Evolutionary conservation across 2,329 filamentous ascomycete species (phyloP).

Genomic region (Chrysoporthe austroafricana): DNA sequence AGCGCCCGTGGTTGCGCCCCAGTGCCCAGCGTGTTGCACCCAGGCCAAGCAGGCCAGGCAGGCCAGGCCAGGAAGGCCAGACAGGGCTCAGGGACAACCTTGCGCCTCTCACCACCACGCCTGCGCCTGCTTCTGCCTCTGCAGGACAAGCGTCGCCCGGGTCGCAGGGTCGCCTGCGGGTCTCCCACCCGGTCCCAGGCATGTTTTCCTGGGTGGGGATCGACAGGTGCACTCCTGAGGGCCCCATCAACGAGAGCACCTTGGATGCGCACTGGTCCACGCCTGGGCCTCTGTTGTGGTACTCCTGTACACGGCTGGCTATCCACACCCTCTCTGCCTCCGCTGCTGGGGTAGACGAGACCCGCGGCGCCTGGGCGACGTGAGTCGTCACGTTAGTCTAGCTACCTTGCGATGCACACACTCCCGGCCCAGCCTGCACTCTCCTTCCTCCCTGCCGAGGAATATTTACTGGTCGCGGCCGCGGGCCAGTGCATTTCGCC

Average conservation of each 20-base stretch:
- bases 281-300: neutral
- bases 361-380: neutral
- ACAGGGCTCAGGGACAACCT: conserved; percentile 13
- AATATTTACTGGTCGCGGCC: conserved; percentile 9
- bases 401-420: conserved; percentile 13
- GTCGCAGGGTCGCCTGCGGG: neutral
- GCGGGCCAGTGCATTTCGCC: conserved; percentile 19
- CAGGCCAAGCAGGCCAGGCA: neutral
- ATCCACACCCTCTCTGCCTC: neutral
- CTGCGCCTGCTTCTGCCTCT: neutral
- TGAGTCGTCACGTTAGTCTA: neutral
- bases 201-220: too few species aligned
- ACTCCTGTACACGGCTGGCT: neutral
- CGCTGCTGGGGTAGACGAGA: neutral
- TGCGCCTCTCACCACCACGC: neutral
- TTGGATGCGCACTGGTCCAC: neutral
- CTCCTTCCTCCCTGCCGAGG: neutral
- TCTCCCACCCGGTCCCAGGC: too few species aligned
- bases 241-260: neutral
- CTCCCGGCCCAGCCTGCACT: neutral
- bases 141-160: conserved; percentile 5
- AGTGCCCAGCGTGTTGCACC: neutral
- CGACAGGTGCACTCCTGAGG: too few species aligned
- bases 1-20: conserved; percentile 1
- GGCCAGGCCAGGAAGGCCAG: neutral